Base-by-base conservation (phyloP, 1,284 basidiomycete species). In the Nidula niveotomentosa region DNA sequence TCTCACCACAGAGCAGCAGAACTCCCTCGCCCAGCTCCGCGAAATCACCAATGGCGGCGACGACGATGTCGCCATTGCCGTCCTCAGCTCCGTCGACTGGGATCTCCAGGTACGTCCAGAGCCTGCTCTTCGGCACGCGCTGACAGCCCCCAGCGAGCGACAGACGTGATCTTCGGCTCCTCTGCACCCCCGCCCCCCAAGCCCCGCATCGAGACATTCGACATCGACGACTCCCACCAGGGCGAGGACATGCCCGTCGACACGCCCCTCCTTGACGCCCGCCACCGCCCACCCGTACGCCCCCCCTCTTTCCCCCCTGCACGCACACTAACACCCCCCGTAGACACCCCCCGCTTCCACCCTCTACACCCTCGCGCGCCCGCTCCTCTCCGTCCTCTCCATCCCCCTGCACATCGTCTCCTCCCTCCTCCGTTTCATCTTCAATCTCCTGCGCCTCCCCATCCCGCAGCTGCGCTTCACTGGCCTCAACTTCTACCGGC, bases 81-180 rank as follows among this genome's bases (percentile, higher is more conserved):
- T 89, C 1, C 73, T 91, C n/a, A 68, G 77, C 47, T 80, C 76
- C 54, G 82, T 85, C 1, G 78, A 78, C 37, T 91, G 88, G 88
- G 82, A 90, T 69, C 80, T 90, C 15, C 77, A 86, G 75, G 85
- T 84, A 57, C 54, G 64, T 60, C 30, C 49, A 37, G 34, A 23
- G 36, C 44, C 13, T 44, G 44, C 35, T 23, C 15, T 36, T n/a
- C 12, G 55, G 30, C 8, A 15, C 30, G 49, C 15, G 44, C 41
- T 18, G 18, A 58, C 48, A 15, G n/a, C 10, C 45, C 18, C 30
- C 36, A 86, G 83, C 76, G 77, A 60, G 86, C 87, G 17, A 81
- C 81, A 17, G 83, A 88, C 60, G 63, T 86, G 13, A 76, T 89
- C 67, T 23, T 62, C 69, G 43, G 58, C 64, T 15, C 58, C 57